Base-by-base conservation (phyloP, 2,329 filamentous ascomycete genomes). In the Talaromyces sp. region DNA sequence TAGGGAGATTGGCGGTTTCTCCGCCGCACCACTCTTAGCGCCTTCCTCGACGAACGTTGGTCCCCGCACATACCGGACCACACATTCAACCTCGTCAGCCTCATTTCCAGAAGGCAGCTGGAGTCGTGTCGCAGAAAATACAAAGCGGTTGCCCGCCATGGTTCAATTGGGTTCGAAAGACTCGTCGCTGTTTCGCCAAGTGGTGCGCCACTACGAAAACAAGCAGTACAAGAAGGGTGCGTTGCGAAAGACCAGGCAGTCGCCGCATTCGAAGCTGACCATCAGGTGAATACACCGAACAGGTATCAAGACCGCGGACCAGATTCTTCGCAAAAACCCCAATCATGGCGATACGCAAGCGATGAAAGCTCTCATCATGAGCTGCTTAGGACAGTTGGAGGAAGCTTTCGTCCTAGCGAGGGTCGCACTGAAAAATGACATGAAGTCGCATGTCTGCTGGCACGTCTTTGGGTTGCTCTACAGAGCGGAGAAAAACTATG, bases 361-460 rank as follows among this genome's bases (percentile, higher is more conserved):
- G 58, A 99, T 99, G 94, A 99, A 99, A 80, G 93, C 94, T 60
- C 82, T 99, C 67, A 97, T 97, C 67, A 85, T 97, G 76, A 97
- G 96, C 75, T 88, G 90, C 51, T 89, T 93, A 77, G 91, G 92
- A 67, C 93, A 96, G 78, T 88, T 88, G 31, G 91, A 96, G 61
- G 94, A 99, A 78, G 95, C 95, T 0, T 99, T 99, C 74, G 85
- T 88, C 52, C 83, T 99, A 62, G 93, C 90, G 70, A 99, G 97
- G 79, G 85, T 92, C 66, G 94, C 95, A 35, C 82, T 99, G 68
- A 92, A 89, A 66, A 91, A 92, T 70, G 92, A 97, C 75, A 97
- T 99, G 92, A 97, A 95, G 80, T 97, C 92, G 70, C 93, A 97
- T 77, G 92, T 99, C 70, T 97, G 92, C 82, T 99, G 94, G 94